These are phyloP conservation scores for Metarhizium rileyi DNA, from an alignment of 2,329 filamentous ascomycete genomes.

Conservation along the genomic window DNA sequence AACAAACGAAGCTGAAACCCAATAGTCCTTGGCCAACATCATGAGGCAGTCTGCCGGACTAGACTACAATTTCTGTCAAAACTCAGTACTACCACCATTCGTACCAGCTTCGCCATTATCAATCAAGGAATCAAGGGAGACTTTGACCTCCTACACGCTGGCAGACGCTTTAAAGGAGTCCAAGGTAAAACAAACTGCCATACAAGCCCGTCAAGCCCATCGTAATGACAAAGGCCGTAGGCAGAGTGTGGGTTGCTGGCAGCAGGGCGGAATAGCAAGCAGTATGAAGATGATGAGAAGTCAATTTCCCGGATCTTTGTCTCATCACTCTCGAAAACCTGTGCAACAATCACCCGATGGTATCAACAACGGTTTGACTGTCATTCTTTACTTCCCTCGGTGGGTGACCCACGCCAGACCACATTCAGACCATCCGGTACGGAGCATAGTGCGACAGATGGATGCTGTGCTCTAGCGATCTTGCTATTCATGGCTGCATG, in stretches of 20 bases:
- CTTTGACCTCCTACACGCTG: not conserved
- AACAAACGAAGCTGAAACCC: not conserved
- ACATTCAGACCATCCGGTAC: not conserved
- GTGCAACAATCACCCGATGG: not conserved
- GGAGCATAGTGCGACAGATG: not conserved
- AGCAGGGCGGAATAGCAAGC: not conserved
- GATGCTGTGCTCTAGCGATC: slow-evolving; percentile 3
- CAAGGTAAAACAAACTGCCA: too few relatives aligned
- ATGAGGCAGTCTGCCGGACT: not conserved
- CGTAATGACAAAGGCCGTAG: not conserved
- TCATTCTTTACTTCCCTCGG: not conserved
- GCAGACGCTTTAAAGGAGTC: too few relatives aligned
- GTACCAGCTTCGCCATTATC: not conserved
- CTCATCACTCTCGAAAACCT: not conserved
- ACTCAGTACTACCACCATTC: not conserved
- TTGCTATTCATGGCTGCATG: not conserved
- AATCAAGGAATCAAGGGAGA: not conserved
- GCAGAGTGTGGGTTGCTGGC: not conserved
- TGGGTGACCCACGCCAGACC: not conserved
- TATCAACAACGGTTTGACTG: not conserved
- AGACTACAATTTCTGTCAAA: not conserved
- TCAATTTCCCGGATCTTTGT: not conserved
- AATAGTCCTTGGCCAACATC: not conserved
- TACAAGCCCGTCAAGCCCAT: too few relatives aligned
- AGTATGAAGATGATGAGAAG: not conserved